These are phyloP conservation scores for Phytopythium helicoides DNA, from an alignment of 352 stramenopile species.

Conservation along the genomic window DNA sequence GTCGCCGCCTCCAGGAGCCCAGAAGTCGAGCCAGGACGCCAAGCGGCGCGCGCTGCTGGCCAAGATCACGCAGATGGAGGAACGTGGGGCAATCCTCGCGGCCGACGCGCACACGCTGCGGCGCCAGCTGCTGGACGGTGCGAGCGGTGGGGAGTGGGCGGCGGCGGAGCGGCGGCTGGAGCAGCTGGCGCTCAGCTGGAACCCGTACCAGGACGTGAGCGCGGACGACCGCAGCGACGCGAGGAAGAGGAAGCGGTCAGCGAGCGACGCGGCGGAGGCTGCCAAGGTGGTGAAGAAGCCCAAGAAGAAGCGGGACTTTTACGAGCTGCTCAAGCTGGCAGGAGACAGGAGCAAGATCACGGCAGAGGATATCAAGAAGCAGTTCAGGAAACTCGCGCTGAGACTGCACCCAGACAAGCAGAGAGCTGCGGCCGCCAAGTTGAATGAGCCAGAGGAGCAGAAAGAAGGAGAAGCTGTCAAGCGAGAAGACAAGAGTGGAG, in stretches of 20 bases:
- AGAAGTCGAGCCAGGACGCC: constrained; percentile 9
- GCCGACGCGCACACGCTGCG: constrained; percentile 65
- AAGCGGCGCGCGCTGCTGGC: constrained; percentile 33
- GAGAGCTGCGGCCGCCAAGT: constrained; percentile 7
- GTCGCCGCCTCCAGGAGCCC: too few relatives aligned
- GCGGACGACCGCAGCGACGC: constrained; percentile 11
- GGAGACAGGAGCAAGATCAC: constrained; percentile 19
- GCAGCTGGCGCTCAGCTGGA: constrained; percentile 62
- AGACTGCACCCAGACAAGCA: constrained; percentile 73
- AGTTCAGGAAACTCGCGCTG: constrained; percentile 68
- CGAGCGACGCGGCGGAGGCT: constrained; percentile 9
- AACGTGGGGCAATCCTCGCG: constrained; percentile 50
- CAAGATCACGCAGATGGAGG: constrained; percentile 57
- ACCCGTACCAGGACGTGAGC: constrained; percentile 67
- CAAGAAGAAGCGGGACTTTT: constrained; percentile 58
- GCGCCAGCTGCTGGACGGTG: constrained; percentile 58
- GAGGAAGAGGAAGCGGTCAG: constrained; percentile 7
- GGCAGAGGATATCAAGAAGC: constrained; percentile 49
- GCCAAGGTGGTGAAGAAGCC: constrained; percentile 11
- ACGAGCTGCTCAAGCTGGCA: constrained; percentile 50
- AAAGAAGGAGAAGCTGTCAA: constrained; percentile 1
- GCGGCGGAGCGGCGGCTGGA: constrained; percentile 59
- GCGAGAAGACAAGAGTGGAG: constrained; percentile 5
- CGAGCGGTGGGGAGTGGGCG: constrained; percentile 46
- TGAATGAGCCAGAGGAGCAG: constrained; percentile 6